Evolutionary conservation across 208 protist species (phyloP).

Genomic region (Trypanosoma caninum): DNA sequence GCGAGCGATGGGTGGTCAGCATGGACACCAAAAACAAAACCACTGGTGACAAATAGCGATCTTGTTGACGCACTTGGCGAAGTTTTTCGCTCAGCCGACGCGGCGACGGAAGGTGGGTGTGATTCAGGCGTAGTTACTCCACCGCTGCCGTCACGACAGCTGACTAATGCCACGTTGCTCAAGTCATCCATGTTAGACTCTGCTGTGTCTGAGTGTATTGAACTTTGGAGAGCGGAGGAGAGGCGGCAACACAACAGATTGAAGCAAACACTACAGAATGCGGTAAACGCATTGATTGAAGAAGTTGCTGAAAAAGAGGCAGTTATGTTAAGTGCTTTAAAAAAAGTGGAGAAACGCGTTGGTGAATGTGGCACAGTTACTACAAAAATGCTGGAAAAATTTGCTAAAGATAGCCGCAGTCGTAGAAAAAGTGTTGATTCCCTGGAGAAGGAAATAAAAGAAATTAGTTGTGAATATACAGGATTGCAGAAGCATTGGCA

Average conservation of each 20-base stretch:
- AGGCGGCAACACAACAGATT: not conserved
- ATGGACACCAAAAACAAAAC: not conserved
- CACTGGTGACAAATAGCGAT: slow-evolving; percentile 10
- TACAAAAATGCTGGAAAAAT: not conserved
- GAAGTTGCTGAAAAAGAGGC: slow-evolving; percentile 15
- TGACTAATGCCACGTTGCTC: slow-evolving; percentile 22
- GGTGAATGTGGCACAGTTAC: not conserved
- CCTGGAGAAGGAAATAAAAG: not conserved
- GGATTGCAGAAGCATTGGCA: not conserved
- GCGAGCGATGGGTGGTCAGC: not conserved
- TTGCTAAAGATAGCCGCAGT: not conserved
- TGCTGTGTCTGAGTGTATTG: slow-evolving; percentile 11
- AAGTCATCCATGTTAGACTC: slow-evolving; percentile 15
- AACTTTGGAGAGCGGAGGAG: not conserved
- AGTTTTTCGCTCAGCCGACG: not conserved
- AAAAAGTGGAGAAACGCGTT: slow-evolving; percentile 11
- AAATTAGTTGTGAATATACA: slow-evolving; percentile 1
- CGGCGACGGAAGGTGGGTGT: not conserved
- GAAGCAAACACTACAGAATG: slow-evolving; percentile 3
- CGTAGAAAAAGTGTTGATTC: not conserved
- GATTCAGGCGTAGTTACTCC: not conserved
- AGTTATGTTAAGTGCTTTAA: not conserved
- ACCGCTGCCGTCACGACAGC: not conserved
- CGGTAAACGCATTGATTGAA: not conserved
- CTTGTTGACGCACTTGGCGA: not conserved